Base-by-base conservation (phyloP, 2,329 filamentous ascomycete species). In the Aspergillus pseudotamarii region DNA sequence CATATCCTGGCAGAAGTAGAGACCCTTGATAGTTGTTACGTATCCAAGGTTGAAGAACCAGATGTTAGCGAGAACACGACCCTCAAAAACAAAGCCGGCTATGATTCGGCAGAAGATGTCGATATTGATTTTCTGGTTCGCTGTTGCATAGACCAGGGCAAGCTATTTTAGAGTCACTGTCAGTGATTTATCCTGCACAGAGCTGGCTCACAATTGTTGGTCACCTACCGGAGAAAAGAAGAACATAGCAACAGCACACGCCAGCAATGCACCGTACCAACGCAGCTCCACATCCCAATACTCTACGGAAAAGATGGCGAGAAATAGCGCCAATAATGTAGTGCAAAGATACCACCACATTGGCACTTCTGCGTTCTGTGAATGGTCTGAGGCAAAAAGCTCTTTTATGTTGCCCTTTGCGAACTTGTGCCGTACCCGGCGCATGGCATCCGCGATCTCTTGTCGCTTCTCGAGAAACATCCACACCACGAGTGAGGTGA, bases 401-500 rank as follows among this genome's bases (percentile, higher is more conserved):
- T 48, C 23, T 19, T 36, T 58, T 19, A 41, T 14, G 10, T 56
- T 48, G 26, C 30, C 59, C 10, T 36, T 46, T 19, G 26, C 38
- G 19, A 63, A 30, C 4, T 51, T 32, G 19, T 59, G 43, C 0
- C 53, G 56, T 23, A 62, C 30, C 1, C 55, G 58, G 14, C 56
- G 43, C 4, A 54, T 54, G 26, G 61, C 67, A 26, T 61, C 60
- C 2, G 60, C 60, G 43, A 72, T 63, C 9, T 66, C 59, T n/a
- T 66, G 46, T 9, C 68, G 63, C 23, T 69, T 68, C 56, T 73
- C 70, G 21, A 73, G 63, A 5, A 64, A 11, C 0, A 68, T 62
- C 71, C 71, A 73, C 30, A 74, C 67, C n/a, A 74, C 63, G 2
- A 74, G 84, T 8, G 86, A 83, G 2, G 84, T 81, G n/a, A 89